Percentiles rank a stretch among this genome's conserved stretches.
phyloP scores from a whole-genome alignment of 495 filamentous ascomycete genomes.

The Hypoxylon perforatum region DNA sequence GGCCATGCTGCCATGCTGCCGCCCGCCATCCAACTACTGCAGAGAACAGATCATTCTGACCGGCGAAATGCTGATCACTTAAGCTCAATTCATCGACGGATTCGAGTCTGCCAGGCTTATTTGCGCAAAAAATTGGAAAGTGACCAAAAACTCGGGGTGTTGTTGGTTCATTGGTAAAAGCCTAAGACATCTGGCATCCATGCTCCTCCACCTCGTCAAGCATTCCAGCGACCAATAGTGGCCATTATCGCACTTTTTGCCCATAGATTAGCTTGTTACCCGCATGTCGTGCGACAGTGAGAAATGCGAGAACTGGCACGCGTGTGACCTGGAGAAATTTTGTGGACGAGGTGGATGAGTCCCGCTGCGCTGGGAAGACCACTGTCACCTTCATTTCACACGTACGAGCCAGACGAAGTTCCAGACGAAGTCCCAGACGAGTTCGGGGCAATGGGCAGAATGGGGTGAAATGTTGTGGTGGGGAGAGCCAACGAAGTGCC shows the following conservation, averaged over 20 bases:
- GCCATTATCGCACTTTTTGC: constrained; percentile 3
- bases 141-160: constrained; percentile 29
- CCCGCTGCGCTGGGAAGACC: constrained; percentile 32
- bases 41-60: constrained; percentile 19
- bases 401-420: constrained; percentile 10
- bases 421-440: constrained; percentile 9
- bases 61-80: constrained; percentile 24
- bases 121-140: constrained; percentile 28
- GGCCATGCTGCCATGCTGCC: constrained; percentile 16
- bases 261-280: constrained; percentile 32
- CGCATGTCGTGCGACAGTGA: constrained; percentile 36
- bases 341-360: constrained; percentile 37
- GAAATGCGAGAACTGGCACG: constrained; percentile 15
- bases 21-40: constrained; percentile 15
- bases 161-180: constrained; percentile 28
- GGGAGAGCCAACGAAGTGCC: not conserved
- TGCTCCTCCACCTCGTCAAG: constrained; percentile 22
- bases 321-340: constrained; percentile 39
- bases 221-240: constrained; percentile 35
- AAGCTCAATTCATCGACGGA: constrained; percentile 18
- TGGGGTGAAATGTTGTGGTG: not conserved
- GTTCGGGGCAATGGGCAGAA: constrained; percentile 21
- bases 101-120: not conserved
- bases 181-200: constrained; percentile 35
- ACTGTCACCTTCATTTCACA: constrained; percentile 11